Evolutionary conservation across 1,139 yeast species (phyloP), one percentile per base, ranked within the genome.

Genomic region (Petasospora rhodanensis): DNA sequence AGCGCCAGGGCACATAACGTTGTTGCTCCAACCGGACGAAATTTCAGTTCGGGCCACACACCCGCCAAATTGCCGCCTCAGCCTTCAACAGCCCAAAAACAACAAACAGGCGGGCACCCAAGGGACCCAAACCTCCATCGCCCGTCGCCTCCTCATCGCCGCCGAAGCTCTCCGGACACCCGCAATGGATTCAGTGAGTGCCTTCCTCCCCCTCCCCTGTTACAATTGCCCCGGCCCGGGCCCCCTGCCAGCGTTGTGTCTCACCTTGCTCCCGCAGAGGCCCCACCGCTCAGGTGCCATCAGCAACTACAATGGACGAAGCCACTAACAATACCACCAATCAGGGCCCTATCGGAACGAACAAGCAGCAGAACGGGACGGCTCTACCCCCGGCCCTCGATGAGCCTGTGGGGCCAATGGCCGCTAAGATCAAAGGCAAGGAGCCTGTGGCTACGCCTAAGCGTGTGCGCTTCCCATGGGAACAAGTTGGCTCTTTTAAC

Each of bases 401-500:
- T 12, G 13, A n/a, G 7, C 12, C 23, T 21, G 12, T 7, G 7
- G 23, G 11, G 21, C 14, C 14, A 18, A 17, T n/a, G 18, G 14
- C 5, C 11, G 22, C 22, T 14, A 21, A 9, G 13, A 21, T 9
- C 23, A 6, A 9, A 9, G 11, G 7, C n/a, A 11, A 12, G 23
- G 12, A 12, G 13, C n/a, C n/a, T n/a, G n/a, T n/a, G n/a, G n/a
- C n/a, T n/a, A n/a, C n/a, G 14, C 18, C 31, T 11, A 35, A 26
- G 18, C 22, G 40, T 8, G 40, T 29, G 14, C 29, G 36, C 6
- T 57, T 54, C 42, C 63, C 73, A 6, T 69, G 76, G 75, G 50
- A 49, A 36, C 48, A 49, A 14, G 62, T 70, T 34, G 73, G 71
- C 26, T 58, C 61, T 14, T 70, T 60, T 38, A 51, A 51, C 31